A percentile compares a stretch with the other conserved stretches of the same genome.
Conservation (phyloP, 768 basidiomycete genomes). For the Termitomyces bulborhizus region DNA sequence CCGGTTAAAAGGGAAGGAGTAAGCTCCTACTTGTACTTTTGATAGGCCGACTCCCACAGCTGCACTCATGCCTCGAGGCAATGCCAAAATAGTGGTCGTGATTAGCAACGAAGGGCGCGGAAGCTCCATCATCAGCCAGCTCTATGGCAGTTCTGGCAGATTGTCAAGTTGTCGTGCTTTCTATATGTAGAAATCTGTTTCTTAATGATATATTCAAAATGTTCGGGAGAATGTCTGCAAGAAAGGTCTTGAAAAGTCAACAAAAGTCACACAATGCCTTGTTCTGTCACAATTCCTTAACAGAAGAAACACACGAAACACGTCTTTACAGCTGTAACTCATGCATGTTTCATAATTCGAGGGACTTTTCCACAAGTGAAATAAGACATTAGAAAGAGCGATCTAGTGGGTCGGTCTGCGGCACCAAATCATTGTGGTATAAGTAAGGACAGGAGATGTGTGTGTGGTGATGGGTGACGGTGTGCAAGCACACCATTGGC, state of each 20-base stretch:
- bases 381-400: slow-evolving; percentile 12
- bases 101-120: background rate
- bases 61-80: background rate
- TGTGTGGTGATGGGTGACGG: background rate
- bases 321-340: too few relatives aligned
- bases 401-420: slow-evolving; percentile 18
- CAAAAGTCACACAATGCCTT: background rate
- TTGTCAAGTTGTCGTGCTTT: background rate
- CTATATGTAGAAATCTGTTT: background rate
- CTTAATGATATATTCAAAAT: background rate
- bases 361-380: background rate
- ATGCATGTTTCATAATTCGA: background rate
- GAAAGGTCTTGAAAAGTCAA: background rate
- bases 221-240: background rate
- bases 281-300: background rate
- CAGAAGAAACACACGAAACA: background rate
- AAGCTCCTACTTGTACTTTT: background rate
- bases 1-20: background rate
- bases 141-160: too few relatives aligned
- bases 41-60: background rate
- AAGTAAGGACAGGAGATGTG: slow-evolving; percentile 16
- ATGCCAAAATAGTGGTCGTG: background rate
- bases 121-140: background rate
- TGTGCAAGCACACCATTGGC: background rate
- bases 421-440: slow-evolving; percentile 17